Base-by-base conservation (phyloP, 225 moss, liverwort and hornwort species). In the Physcomitrellopsis africana region DNA sequence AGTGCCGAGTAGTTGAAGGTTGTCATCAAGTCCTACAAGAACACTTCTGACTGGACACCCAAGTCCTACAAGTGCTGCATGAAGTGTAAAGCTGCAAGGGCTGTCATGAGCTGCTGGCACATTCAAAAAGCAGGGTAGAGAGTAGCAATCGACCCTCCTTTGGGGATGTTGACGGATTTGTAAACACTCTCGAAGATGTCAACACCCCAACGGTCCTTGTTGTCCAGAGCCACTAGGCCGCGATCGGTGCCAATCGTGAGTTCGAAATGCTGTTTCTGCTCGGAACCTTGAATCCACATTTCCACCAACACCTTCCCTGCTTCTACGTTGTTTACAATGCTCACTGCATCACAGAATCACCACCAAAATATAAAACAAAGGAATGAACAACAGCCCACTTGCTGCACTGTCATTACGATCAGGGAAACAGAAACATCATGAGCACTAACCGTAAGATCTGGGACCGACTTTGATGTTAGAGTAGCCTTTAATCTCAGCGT, bases 201-300 rank as follows among this genome's bases (percentile, higher is more conserved):
- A 22, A 83, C 76, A 14, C 83, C 79, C 83, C 83, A 79, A 1
- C 22, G 72, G 29, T 82, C 78, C 7, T 82, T 12, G 56, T 79
- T 83, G 79, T 83, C 79, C 42, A 83, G 62, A 2, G 72, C 83
- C 62, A 83, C 83, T 4, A 83, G 79, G 26, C 83, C 79, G 1
- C 67, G 67, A 29, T 83, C 62, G 0, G n/a, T 79, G 72, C 83
- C 76, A 27, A 79, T 76, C 1, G 15, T 58, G 59, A 83, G 83
- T 44, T 43, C 68, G 1, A 83, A 80, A 37, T 52, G 63, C 11
- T 46, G 68, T 14, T 24, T 51, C 4, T 80, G 58, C 8, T 0
- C 9, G 11, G 72, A 62, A 0, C 68, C 79, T 72, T 76, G 68
- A n/a, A 83, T 59, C 64, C 72, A 58, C 0, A 83, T 68, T 11